phyloP scores from a whole-genome alignment of 495 filamentous ascomycete genomes.

The Xylaria intraflava region DNA sequence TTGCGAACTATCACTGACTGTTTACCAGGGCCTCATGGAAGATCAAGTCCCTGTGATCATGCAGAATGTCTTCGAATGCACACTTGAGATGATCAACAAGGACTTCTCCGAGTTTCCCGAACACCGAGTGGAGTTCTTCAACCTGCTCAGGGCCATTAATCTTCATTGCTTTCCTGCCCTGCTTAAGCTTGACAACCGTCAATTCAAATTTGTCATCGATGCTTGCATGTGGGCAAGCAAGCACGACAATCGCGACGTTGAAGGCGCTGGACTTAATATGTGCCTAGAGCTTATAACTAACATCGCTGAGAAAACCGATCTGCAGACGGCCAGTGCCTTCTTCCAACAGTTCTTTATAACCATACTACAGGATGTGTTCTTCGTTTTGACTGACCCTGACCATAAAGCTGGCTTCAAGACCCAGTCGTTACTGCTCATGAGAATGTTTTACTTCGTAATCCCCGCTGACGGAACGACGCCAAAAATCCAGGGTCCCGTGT shows the following conservation, averaged over 20 bases:
- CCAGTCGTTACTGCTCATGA: constrained; percentile 84
- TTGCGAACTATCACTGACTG: constrained; percentile 17
- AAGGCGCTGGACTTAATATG: constrained; percentile 97
- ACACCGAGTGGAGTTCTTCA: constrained; percentile 97
- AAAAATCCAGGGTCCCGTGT: constrained; percentile 88
- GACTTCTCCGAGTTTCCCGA: constrained; percentile 99
- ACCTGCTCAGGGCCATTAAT: constrained; percentile 90
- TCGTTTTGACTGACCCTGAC: constrained; percentile 93
- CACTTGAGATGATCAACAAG: constrained; percentile 99
- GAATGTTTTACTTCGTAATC: constrained; percentile 91
- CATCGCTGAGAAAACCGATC: constrained; percentile 82
- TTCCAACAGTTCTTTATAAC: constrained; percentile 94
- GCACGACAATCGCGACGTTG: constrained; percentile 97
- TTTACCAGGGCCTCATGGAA: constrained; percentile 71
- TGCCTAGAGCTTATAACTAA: constrained; percentile 97
- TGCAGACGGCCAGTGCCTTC: constrained; percentile 80
- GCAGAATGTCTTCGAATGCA: constrained; percentile 98
- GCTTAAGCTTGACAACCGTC: constrained; percentile 83
- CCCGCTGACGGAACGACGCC: constrained; percentile 54
- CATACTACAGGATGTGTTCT: constrained; percentile 97
- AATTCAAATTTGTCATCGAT: constrained; percentile 99
- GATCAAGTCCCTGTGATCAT: constrained; percentile 96
- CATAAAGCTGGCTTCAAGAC: constrained; percentile 99
- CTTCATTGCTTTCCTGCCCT: constrained; percentile 92
- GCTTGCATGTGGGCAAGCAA: constrained; percentile 99